Base-by-base conservation (phyloP, 2,329 filamentous ascomycete genomes). In the Pseudocercospora vitis region DNA sequence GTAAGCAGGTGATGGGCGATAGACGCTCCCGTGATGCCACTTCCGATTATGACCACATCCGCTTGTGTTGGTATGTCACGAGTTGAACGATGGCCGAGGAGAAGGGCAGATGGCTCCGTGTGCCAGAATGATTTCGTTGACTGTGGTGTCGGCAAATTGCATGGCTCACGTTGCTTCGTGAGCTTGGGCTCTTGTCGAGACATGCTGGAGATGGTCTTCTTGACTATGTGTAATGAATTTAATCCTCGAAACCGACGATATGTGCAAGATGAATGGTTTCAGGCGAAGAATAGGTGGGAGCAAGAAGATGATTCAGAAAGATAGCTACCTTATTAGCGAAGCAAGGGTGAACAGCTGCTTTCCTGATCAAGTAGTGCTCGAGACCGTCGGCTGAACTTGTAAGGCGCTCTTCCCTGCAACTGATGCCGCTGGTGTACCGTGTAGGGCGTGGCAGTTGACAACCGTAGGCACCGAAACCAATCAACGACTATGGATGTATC, bases 21-120 rank as follows among this genome's bases (percentile, higher is more conserved):
- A 70, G 86, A 88, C 1, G 84, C 74, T n/a, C 88, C 88, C 1
- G 87, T 87, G 62, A 92, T 88, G 19, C 88, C 88, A 64, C 82
- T 88, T 32, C 88, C 88, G 3, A 92, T 76, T 19, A 92, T 78
- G 3, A 90, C 80, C 3, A 89, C 78, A 68, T 90, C 87, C 0
- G 84, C 84, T 40, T 76, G 72, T 2, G 70, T 63, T 1, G 88
- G 88, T 18, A 91, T 74, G 5, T 81, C 72, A 0, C 74, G 65
- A 0, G 88, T 91, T 0, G 86, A 85, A 12, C 82, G 79, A 65
- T 90, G 84, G n/a, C 84, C 84, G 0, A 83, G 71, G 4, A 92
- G 78, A 53, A 78, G 76, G 48, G 78, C 65, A 3, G 85, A 88
- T 0, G 86, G 86, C 55, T 87, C 78, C 48, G 76, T 79, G 65